Base-by-base conservation (phyloP, 805 yeast species). In the Kodamaea laetipori region DNA sequence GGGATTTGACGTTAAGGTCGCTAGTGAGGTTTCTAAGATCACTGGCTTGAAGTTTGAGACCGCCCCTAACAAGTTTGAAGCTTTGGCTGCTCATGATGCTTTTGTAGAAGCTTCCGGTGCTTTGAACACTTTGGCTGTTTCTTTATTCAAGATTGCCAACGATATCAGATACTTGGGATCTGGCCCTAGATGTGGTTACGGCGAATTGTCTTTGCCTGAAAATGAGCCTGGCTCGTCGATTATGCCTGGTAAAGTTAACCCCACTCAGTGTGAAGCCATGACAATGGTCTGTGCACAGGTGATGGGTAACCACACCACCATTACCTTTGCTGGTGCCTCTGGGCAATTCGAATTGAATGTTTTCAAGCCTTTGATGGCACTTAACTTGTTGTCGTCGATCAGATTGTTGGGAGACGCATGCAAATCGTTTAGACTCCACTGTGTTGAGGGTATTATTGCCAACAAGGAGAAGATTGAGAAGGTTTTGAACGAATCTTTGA, bases 191-290 rank as follows among this genome's bases (percentile, higher is more conserved):
- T 66, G 71, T 51, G 71, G 71, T 13, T 66, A 66, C 54, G 71
- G 71, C 6, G 71, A 66, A 52, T 62, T 66, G 51, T 50, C 65
- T 13, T 58, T 66, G 48, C 71, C 71, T 11, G 70, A 64, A 48
- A 65, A 65, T 48, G 71, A 66, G 47, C 71, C 71, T 7, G 71
- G 71, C 39, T 66, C 70, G 44, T 63, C 68, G n/a, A 66, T 66
- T 46, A 66, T 66, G 71, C 71, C 71, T 6, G 71, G 71, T 28
- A 66, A 66, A 55, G 71, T 66, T 45, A 66, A 66, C 56, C 71
- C 71, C 21, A 66, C 71, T 24, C 71, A 66, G 51, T 60, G 64
- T 52, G 71, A 66, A 52, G 71, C 71, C 15, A 53, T 66, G 62
- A 66, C 71, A 34, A 66, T 66, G 71, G 70, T 66, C 15, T 64